These are phyloP conservation scores for Peltaster fructicola DNA, from an alignment of 2,329 filamentous ascomycete species.

Conservation along the genomic window DNA sequence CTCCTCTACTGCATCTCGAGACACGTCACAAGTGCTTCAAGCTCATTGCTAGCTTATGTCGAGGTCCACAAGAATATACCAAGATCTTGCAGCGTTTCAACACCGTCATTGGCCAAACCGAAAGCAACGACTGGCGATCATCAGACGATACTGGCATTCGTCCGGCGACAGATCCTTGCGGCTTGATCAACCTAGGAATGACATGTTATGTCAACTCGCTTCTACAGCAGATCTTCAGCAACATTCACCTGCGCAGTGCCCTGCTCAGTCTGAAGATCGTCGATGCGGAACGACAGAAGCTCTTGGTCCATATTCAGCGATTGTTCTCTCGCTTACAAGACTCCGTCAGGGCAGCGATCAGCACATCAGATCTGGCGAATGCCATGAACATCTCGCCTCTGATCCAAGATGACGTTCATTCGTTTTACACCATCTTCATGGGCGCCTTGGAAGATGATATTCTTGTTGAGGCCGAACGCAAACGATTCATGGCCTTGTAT, in stretches of 20 bases:
- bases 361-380: constrained; percentile 53
- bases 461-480: constrained; percentile 46
- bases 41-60: no score
- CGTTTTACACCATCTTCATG: constrained; percentile 90
- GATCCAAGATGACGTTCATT: constrained; percentile 94
- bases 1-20: no score
- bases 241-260: constrained; percentile 68
- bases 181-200: constrained; percentile 79
- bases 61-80: no score
- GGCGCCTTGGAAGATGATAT: constrained; percentile 81
- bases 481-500: constrained; percentile 63
- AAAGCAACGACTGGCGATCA: no score
- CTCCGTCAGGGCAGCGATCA: constrained; percentile 53
- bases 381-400: constrained; percentile 73
- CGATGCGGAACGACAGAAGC: constrained; percentile 41
- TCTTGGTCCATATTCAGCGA: constrained; percentile 61
- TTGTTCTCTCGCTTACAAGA: constrained; percentile 80
- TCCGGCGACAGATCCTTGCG: no score
- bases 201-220: constrained; percentile 96
- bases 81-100: no score
- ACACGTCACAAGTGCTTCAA: no score
- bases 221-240: constrained; percentile 92
- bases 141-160: no score
- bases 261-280: constrained; percentile 41
- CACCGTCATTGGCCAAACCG: no score